Evolutionary conservation across 73 alveolate species (phyloP).

Genomic region (Symbiodinium natans): DNA sequence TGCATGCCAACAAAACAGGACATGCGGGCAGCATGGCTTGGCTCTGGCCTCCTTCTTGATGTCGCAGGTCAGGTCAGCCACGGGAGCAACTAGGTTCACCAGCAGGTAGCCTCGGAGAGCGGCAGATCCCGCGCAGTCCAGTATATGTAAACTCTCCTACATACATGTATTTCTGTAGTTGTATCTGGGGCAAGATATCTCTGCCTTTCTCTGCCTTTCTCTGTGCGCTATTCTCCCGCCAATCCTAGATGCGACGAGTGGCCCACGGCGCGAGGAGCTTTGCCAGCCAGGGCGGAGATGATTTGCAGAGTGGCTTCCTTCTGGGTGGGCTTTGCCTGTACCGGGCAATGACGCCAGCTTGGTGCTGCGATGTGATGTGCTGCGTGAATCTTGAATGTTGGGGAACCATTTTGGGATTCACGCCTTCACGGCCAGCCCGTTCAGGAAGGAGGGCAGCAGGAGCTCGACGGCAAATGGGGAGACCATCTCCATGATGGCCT

Average conservation of each 20-base stretch:
- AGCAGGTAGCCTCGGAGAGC: slow-evolving; percentile 25
- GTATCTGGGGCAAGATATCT: background rate
- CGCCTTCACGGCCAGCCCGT: slow-evolving; percentile 65
- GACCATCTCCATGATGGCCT: slow-evolving; percentile 51
- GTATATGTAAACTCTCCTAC: background rate
- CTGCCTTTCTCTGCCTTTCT: background rate
- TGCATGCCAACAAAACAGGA: background rate
- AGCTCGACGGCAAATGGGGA: slow-evolving; percentile 66
- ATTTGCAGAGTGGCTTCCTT: slow-evolving; percentile 89
- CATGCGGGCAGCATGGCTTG: background rate
- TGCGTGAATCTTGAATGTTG: background rate
- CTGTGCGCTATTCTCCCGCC: too few species aligned
- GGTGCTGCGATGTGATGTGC: too few species aligned
- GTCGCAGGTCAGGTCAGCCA: slow-evolving; percentile 84
- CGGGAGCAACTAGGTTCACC: slow-evolving; percentile 55
- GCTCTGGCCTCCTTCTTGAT: slow-evolving; percentile 79
- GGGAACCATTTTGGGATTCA: background rate
- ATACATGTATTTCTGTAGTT: background rate
- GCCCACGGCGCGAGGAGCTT: slow-evolving; percentile 83
- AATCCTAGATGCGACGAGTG: background rate
- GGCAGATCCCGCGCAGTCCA: background rate
- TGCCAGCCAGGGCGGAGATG: slow-evolving; percentile 69
- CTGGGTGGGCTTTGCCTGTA: slow-evolving; percentile 75
- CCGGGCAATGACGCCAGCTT: too few species aligned
- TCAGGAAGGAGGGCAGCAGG: slow-evolving; percentile 75